Base-by-base conservation (phyloP, 306 rosid species). In the Cicer bijugum region DNA sequence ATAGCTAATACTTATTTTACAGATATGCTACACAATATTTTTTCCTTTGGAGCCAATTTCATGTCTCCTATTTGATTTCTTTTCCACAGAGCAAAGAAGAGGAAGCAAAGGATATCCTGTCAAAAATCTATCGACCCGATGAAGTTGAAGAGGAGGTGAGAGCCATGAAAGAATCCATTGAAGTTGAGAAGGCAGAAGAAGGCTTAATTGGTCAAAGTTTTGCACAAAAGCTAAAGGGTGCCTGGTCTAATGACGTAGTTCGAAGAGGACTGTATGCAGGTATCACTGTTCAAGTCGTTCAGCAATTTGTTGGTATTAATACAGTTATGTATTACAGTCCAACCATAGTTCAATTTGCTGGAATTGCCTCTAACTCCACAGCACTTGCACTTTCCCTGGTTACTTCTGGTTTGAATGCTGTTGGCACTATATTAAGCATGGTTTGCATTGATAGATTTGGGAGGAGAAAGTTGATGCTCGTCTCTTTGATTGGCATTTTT, bases 281-380 rank as follows among this genome's bases (percentile, higher is more conserved):
- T 1, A 40, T 93, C 10, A 63, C 85, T 0, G 90, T 85, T 52
- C 98, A 93, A 91, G 92, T 93, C 46, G 82, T 83, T 23, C 97
- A 93, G 79, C 97, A 93, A 63, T 84, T 89, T 66, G 94, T 88
- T 4, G 98, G 97, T 6, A 93, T 93, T 39, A 93, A 91, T 48
- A 88, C 97, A 0, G 98, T 93, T 76, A 86, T 90, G 97, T 93
- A 90, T 57, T 90, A 93, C 90, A 88, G 92, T 40, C 98, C 97
- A n/a, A 91, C 89, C 15, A 89, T 93, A 4, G 89, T 93, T 75
- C 98, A 93, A 56, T 85, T 93, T 46, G 96, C 97, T 0, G 98
- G 98, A 23, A 86, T 84, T 23, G 93, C 96, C 62, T 88, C 93
- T 12, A 91, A 91, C 50, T 84, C 83, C 39, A 89, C 89, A 0